Percentiles rank a stretch among this genome's conserved stretches.
Evolutionary conservation across 2,329 filamentous ascomycete genomes (phyloP).

Genomic region (Cyphellophora attinorum): DNA sequence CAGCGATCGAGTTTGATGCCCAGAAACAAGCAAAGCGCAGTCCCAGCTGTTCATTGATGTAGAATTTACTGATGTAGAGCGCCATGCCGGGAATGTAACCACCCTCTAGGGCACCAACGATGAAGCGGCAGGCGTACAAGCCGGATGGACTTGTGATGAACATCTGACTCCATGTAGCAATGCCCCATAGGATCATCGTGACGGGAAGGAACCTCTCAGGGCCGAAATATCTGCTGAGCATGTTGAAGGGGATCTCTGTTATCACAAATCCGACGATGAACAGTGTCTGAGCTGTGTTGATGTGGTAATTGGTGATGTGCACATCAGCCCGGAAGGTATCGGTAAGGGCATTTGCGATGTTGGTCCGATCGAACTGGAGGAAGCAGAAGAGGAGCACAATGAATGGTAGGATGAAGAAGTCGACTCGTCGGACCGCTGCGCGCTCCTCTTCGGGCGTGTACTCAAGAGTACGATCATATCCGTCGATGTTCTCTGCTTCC

Average conservation of each 20-base stretch:
- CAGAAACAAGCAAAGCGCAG: conserved; percentile 28
- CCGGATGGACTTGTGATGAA: conserved; percentile 22
- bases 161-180: conserved; percentile 19
- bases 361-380: conserved; percentile 25
- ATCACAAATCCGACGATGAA: conserved; percentile 22
- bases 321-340: conserved; percentile 42
- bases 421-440: conserved; percentile 6
- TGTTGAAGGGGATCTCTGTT: conserved; percentile 23
- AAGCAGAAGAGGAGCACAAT: conserved; percentile 19
- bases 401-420: conserved; percentile 16
- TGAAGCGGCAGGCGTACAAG: conserved; percentile 33
- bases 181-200: conserved; percentile 22
- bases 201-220: conserved; percentile 22
- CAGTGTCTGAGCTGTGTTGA: conserved; percentile 26
- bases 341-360: conserved; percentile 39
- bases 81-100: conserved; percentile 40
- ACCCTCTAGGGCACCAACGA: conserved; percentile 40
- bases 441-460: conserved; percentile 4
- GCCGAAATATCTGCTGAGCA: conserved; percentile 22
- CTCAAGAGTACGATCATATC: conserved; percentile 4
- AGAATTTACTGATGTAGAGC: conserved; percentile 20
- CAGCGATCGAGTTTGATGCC: conserved; percentile 23
- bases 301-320: conserved; percentile 38
- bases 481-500: conserved; percentile 1
- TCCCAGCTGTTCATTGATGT: conserved; percentile 21